Evolutionary conservation across 352 stramenopile genomes (phyloP).

Genomic region (Pythium phragmitis): DNA sequence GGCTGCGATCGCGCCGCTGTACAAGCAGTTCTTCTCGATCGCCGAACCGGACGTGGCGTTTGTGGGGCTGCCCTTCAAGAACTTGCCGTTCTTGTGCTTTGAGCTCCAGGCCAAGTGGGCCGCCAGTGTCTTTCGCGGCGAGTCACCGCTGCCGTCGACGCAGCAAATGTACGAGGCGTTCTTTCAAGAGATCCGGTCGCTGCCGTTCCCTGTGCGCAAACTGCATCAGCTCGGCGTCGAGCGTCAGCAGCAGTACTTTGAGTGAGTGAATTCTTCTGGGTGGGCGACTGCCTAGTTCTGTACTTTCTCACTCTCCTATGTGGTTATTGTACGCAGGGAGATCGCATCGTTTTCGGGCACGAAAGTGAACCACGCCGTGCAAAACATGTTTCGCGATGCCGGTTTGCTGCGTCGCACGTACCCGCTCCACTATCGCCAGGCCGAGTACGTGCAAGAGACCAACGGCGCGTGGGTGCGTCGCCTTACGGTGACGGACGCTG

Average conservation of each 20-base stretch:
- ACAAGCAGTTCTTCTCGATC: slow-evolving; percentile 79
- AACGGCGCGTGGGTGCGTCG: slow-evolving; percentile 28
- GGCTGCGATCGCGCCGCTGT: slow-evolving; percentile 56
- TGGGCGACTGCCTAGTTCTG: background rate
- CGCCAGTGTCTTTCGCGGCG: slow-evolving; percentile 50
- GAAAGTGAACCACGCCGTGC: slow-evolving; percentile 43
- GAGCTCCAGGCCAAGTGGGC: slow-evolving; percentile 78
- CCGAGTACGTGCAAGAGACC: slow-evolving; percentile 50
- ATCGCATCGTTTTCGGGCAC: slow-evolving; percentile 24
- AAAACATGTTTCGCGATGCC: slow-evolving; percentile 71
- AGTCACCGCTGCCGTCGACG: slow-evolving; percentile 45
- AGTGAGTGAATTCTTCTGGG: background rate
- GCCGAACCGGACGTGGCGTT: slow-evolving; percentile 74
- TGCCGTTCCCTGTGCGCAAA: slow-evolving; percentile 51
- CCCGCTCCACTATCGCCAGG: slow-evolving; percentile 61
- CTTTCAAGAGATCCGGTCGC: slow-evolving; percentile 37
- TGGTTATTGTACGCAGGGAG: slow-evolving; percentile 18
- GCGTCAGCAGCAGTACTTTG: slow-evolving; percentile 27
- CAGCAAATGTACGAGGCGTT: slow-evolving; percentile 73
- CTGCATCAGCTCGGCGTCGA: slow-evolving; percentile 64
- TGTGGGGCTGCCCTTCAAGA: slow-evolving; percentile 70
- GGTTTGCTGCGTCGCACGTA: slow-evolving; percentile 52
- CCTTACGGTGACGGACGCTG: slow-evolving; percentile 6
- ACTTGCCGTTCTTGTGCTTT: slow-evolving; percentile 79
- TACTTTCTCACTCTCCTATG: background rate